Evolutionary conservation across 1,284 basidiomycete genomes (phyloP), one percentile per base, ranked within the genome.

Genomic region (Cutaneotrichosporon sp.): DNA sequence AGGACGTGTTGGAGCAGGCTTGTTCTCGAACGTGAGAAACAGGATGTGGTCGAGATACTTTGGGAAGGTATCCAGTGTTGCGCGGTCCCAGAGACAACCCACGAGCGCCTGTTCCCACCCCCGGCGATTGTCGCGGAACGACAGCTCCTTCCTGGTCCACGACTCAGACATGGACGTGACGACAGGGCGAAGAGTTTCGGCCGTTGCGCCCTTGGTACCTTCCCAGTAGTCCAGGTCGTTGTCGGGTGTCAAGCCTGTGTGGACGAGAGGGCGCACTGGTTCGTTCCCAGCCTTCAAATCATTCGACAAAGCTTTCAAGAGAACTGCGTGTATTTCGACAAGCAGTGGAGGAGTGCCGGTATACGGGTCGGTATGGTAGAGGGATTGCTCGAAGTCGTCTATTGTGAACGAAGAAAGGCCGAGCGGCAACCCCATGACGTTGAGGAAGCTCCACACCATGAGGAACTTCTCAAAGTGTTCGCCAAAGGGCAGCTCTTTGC

Each of bases 51-150:
- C 82, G 55, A 87, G 83, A 52, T 91, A 78, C 11, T 79, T 79
- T 39, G 90, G 88, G 55, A 93, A 84, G 46, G 83, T 86, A 20
- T 81, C 76, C 4, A 84, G 64, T 17, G 82, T 89, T 5, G 88
- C 90, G 60, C 91, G 86, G 85, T 91, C 89, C 81, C 90, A 90
- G 41, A 96, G 73, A 67, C 88, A 91, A 22, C 91, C 91, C 29
- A 93, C 77, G 31, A 96, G 77, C 10, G 86, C 85, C 59, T 84
- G 83, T 74, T 94, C 90, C 91, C 91, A 79, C 0, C 76, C 75
- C 55, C 67, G 65, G 10, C 76, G 55, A 26, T 59, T 61, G 33
- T 76, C 72, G 31, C 66, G 61, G 10, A 39, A 31, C 6, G 59
- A 58, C 1, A 72, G 60, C 43, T 72, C 68, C 46, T 63, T 68